Conservation (phyloP, 176 grass and related monocot species). For the Oryza brachyantha region DNA sequence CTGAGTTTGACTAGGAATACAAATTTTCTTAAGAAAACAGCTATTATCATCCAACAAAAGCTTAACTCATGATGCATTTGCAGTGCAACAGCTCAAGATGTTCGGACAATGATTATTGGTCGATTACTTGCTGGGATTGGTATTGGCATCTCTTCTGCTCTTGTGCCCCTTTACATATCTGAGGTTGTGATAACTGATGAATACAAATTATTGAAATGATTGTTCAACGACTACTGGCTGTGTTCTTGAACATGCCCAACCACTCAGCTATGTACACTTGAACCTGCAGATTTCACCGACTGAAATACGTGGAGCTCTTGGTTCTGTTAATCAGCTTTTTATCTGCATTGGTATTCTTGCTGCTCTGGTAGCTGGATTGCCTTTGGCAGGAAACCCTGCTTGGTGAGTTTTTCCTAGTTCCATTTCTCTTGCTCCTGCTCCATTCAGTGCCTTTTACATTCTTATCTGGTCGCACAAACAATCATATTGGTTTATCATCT, state of each 20-base stretch:
- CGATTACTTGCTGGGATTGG: conserved; percentile 90
- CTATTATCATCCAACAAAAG: conserved; percentile 3
- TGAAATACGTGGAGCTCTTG: conserved; percentile 99
- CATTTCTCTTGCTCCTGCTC: background rate
- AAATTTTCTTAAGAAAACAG: background rate
- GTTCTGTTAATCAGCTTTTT: conserved; percentile 95
- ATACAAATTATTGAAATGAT: conserved; percentile 20
- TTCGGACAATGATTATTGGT: conserved; percentile 91
- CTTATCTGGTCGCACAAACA: background rate
- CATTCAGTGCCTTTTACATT: background rate
- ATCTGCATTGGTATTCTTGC: conserved; percentile 95
- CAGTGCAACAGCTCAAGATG: conserved; percentile 90
- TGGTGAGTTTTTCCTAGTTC: conserved; percentile 54
- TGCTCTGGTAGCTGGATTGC: conserved; percentile 93
- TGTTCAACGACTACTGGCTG: conserved; percentile 12
- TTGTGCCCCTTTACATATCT: conserved; percentile 99
- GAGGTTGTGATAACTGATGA: conserved; percentile 57
- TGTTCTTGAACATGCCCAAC: background rate
- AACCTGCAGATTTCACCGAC: conserved; percentile 85
- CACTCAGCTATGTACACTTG: conserved; percentile 20
- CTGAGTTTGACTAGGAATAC: background rate
- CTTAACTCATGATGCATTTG: conserved; percentile 12
- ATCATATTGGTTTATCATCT: background rate
- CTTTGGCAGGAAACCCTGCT: conserved; percentile 79
- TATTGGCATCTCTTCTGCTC: conserved; percentile 93